Evolutionary conservation across 306 rosid species (phyloP).

Genomic region (Trifolium subterraneum): DNA sequence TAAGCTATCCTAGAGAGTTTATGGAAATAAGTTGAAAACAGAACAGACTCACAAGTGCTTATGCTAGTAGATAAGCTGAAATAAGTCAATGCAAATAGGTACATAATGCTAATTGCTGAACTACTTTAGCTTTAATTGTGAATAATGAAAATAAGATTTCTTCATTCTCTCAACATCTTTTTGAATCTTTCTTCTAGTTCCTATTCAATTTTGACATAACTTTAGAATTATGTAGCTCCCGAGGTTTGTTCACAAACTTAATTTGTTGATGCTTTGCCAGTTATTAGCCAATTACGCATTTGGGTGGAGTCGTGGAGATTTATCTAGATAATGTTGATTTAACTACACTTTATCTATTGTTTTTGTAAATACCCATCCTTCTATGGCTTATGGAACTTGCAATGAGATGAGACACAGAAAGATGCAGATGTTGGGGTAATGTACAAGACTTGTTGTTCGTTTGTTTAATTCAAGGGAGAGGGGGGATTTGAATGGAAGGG

Average conservation of each 20-base stretch:
- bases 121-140: too few relatives aligned
- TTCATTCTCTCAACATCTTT: too few relatives aligned
- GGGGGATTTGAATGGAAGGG: background rate
- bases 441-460: background rate
- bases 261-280: too few relatives aligned
- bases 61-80: background rate
- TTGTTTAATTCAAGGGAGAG: background rate
- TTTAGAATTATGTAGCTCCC: too few relatives aligned
- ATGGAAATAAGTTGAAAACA: background rate
- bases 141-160: too few relatives aligned
- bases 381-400: background rate
- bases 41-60: background rate
- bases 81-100: background rate
- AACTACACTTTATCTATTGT: background rate
- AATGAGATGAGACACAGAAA: constrained; percentile 1
- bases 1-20: background rate
- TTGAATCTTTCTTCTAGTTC: too few relatives aligned
- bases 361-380: background rate
- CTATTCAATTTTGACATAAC: too few relatives aligned
- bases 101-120: too few relatives aligned
- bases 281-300: too few relatives aligned
- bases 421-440: constrained; percentile 11
- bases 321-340: background rate
- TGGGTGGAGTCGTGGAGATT: too few relatives aligned
- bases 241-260: too few relatives aligned